phyloP scores from a whole-genome alignment of 2,329 filamentous ascomycete genomes.

The Colletotrichum truncatum region DNA sequence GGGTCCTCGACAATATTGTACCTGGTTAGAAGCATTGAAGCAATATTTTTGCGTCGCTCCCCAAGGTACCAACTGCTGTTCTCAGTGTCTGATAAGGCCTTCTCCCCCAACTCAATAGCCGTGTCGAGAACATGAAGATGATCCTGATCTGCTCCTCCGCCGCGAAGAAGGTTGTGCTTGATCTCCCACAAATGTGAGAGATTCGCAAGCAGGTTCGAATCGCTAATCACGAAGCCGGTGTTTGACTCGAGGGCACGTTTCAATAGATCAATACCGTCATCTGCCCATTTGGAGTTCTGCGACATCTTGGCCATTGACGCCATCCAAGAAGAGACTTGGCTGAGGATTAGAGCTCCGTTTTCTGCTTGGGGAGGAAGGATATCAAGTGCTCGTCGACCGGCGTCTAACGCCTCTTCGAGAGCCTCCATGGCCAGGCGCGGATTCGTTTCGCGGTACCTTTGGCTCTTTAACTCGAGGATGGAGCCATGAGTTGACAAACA shows the following conservation, averaged over 20 bases:
- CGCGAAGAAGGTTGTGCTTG: not conserved
- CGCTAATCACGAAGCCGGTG: not conserved
- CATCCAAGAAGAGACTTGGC: not conserved
- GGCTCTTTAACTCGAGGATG: not conserved
- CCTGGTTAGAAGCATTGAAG: not conserved
- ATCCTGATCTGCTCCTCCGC: not conserved
- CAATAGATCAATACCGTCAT: not conserved
- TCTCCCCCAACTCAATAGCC: not conserved
- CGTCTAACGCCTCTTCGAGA: fast-evolving
- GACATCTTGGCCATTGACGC: not conserved
- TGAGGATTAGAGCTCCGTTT: not conserved
- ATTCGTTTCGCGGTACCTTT: not conserved
- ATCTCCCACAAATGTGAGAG: not conserved
- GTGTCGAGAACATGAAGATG: not conserved
- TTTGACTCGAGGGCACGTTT: not conserved
- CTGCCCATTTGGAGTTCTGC: not conserved
- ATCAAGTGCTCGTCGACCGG: not conserved
- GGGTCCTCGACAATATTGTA: not conserved
- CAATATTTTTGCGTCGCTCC: not conserved
- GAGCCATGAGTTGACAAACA: not conserved
- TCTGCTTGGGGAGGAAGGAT: not conserved
- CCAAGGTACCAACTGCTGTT: not conserved
- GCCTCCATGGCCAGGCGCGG: not conserved
- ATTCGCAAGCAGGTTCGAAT: not conserved
- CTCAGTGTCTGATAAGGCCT: not conserved